phyloP scores from a whole-genome alignment of 306 rosid species.

The Coriaria nepalensis region DNA sequence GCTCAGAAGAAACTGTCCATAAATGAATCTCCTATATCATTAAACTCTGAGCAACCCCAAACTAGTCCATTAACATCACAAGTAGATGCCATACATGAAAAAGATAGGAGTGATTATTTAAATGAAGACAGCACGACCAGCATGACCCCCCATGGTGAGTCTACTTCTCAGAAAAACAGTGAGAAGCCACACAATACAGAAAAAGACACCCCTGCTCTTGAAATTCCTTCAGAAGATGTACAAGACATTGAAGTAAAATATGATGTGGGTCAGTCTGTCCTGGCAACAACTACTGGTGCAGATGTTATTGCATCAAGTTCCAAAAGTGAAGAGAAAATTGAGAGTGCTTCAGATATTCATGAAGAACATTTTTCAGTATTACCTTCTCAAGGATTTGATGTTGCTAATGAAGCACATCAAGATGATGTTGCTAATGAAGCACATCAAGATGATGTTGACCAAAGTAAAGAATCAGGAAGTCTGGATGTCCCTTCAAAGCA shows the following conservation, averaged over 20 bases:
- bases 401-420: constrained; percentile 26
- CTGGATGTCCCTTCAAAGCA: constrained; percentile 21
- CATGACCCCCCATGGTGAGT: constrained; percentile 19
- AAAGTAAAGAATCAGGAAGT: constrained; percentile 26
- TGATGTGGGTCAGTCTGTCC: constrained; percentile 22
- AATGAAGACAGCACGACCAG: constrained; percentile 33
- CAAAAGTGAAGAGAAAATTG: constrained; percentile 30
- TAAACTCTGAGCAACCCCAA: constrained; percentile 29
- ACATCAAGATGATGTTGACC: constrained; percentile 28
- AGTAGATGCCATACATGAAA: constrained; percentile 25
- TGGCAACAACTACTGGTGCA: constrained; percentile 18
- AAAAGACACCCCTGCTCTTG: constrained; percentile 19
- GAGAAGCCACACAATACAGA: constrained; percentile 25
- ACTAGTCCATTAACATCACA: constrained; percentile 20
- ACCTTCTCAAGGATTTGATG: constrained; percentile 27
- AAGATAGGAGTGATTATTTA: constrained; percentile 24
- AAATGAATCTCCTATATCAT: constrained; percentile 17
- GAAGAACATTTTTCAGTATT: constrained; percentile 26
- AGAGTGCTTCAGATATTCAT: constrained; percentile 26
- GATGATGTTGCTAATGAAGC: constrained; percentile 27
- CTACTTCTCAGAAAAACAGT: constrained; percentile 22
- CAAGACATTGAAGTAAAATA: constrained; percentile 30
- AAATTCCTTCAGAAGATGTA: constrained; percentile 22
- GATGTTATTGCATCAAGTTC: constrained; percentile 30
- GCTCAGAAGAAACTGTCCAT: constrained; percentile 31